phyloP scores from a whole-genome alignment of 192 early-diverging fungal species.

The Jimgerdemannia lactiflua region DNA sequence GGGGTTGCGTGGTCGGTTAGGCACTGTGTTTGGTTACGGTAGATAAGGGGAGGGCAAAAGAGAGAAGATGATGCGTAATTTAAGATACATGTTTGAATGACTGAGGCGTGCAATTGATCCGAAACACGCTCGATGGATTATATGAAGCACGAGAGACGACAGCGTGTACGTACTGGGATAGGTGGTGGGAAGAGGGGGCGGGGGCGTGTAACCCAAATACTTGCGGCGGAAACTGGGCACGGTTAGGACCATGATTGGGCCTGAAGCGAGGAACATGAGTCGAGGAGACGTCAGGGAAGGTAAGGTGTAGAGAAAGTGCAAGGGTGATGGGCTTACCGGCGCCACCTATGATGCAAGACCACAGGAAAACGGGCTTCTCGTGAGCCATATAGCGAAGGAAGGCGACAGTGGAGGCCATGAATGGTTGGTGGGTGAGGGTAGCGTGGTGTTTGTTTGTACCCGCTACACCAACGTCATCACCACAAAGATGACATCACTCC shows the following conservation, averaged over 20 bases:
- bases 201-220: background rate
- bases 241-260: background rate
- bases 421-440: background rate
- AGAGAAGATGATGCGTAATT: background rate
- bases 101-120: background rate
- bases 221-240: background rate
- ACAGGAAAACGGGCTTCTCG: background rate
- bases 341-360: background rate
- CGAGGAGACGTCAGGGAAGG: background rate
- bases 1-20: background rate
- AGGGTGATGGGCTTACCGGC: background rate
- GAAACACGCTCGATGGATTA: background rate
- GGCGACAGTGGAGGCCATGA: background rate
- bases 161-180: background rate
- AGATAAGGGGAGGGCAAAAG: background rate
- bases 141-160: background rate
- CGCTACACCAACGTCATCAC: background rate
- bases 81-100: no score
- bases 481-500: background rate
- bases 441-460: background rate
- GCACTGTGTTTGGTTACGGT: background rate
- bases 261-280: background rate
- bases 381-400: constrained; percentile 3
- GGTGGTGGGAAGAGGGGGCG: background rate
- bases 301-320: background rate